Evolutionary conservation across 2,329 filamentous ascomycete species (phyloP), one percentile per base, ranked within the genome.

Genomic region (Epichloe hybrida): DNA sequence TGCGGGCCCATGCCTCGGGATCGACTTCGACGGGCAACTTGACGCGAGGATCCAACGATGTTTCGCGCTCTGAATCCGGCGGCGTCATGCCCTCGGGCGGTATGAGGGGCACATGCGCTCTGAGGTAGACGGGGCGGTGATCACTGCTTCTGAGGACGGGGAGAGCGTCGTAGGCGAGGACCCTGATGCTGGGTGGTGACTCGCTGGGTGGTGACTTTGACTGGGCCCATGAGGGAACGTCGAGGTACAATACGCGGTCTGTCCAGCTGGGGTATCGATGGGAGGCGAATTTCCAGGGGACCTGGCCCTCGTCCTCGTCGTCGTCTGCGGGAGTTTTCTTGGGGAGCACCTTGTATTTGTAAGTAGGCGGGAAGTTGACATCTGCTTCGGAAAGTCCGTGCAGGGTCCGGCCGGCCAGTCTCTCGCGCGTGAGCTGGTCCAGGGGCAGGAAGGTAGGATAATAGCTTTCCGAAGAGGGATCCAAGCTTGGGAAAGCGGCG

Each of bases 221-320:
- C 61, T 66, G 66, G 39, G 73, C 62, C 75, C 77, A 81, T 21
- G 66, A 65, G 20, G 77, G 80, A 21, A 76, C 68, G 48, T 84
- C 79, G 3, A 91, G 72, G 65, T 82, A 97, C 20, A 97, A 71
- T 20, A 97, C 83, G 3, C 93, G 81, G 66, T 97, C 93, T 60
- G 89, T 95, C 93, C 91, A 97, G 61, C 84, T 83, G 1, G 93
- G 90, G 76, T 87, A 94, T 44, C 93, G 82, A 64, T 94, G 86
- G 52, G 74, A 72, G 7, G 89, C 86, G 78, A 89, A 96, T 35
- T 72, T 69, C 83, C 85, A 91, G 11, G 72, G 68, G 4, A 75
- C 66, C 31, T 64, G 60, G 49, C 60, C 59, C 43, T 64, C 58
- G 20, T 62, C 61, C 2, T 56, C 57, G 1, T 58, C 59, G 5